Evolutionary conservation across 2,329 filamentous ascomycete species (phyloP).

Genomic region (Colletotrichum tabaci): DNA sequence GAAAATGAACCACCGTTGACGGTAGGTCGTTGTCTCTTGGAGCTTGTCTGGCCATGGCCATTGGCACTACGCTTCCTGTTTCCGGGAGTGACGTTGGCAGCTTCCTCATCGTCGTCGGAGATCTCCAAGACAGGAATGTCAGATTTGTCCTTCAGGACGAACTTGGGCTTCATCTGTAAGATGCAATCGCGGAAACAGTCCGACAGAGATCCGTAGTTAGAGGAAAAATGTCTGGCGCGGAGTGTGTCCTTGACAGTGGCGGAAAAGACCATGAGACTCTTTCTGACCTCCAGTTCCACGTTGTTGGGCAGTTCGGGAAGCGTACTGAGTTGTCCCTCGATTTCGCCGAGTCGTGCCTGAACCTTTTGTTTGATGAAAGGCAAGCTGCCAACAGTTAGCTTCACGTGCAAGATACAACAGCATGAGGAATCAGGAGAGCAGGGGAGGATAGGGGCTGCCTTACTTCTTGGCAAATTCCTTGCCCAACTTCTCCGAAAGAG

Average conservation of each 20-base stretch:
- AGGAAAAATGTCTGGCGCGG: slow-evolving; percentile 63
- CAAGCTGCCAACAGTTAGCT: slow-evolving; percentile 54
- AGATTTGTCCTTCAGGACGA: slow-evolving; percentile 57
- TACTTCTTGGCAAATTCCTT: slow-evolving; percentile 68
- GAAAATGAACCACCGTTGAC: slow-evolving; percentile 41
- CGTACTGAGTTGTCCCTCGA: slow-evolving; percentile 68
- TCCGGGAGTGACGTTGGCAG: slow-evolving; percentile 41
- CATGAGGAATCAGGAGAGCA: background rate
- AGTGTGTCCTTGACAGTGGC: slow-evolving; percentile 67
- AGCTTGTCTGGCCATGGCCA: slow-evolving; percentile 41
- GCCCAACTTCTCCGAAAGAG: slow-evolving; percentile 67
- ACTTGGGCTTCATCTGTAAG: slow-evolving; percentile 62
- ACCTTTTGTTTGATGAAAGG: slow-evolving; percentile 69
- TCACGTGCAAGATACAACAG: background rate
- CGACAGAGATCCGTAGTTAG: slow-evolving; percentile 62
- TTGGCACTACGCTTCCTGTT: slow-evolving; percentile 46
- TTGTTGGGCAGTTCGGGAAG: slow-evolving; percentile 80
- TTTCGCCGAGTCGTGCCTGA: slow-evolving; percentile 61
- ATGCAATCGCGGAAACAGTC: slow-evolving; percentile 66
- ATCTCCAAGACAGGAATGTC: slow-evolving; percentile 56
- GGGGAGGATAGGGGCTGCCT: slow-evolving; percentile 44
- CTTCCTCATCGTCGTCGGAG: slow-evolving; percentile 54
- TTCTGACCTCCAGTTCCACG: slow-evolving; percentile 75
- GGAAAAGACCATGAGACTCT: slow-evolving; percentile 72
- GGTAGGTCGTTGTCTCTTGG: slow-evolving; percentile 37